Evolutionary conservation across 2,329 filamentous ascomycete genomes (phyloP), one percentile per base, ranked within the genome.

Genomic region (Colletotrichum simmondsii): DNA sequence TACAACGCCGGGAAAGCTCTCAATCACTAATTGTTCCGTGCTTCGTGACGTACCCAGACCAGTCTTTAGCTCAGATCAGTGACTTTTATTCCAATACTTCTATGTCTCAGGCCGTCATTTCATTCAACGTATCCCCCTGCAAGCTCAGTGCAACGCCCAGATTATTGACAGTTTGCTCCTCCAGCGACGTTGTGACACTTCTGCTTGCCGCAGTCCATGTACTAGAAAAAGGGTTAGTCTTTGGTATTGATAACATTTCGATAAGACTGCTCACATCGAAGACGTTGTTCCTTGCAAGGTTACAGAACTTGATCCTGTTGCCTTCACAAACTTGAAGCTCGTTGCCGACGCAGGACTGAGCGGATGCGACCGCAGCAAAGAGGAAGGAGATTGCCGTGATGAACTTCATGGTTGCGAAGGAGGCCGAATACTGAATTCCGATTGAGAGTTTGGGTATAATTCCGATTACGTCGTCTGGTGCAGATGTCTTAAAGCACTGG

Each of bases 271-370:
- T 65, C 16, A 58, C 66, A 52, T 69, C 60, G 16, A 69, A 65
- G 3, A 69, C 37, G 11, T 69, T 65, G 12, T 69, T 58, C 22
- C 26, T 65, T 12, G 60, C 66, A 1, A 69, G 26, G 26, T 69
- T 69, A 35, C 60, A 69, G 60, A 69, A 52, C 35, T 64, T 64
- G 26, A 69, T 65, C 10, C 22, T 46, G 35, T 69, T 69, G 58
- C 66, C 66, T 16, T 53, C 19, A n/a, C 66, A 69, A 26, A 49
- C 26, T 26, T 69, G 52, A 3, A 58, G n/a, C n/a, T 37, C 37
- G 14, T 30, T 58, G 14, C 52, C 52, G 3, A n/a, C 22, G 26
- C 66, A 69, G 22, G 37, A 58, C 14, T 65, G 37, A 24, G 57
- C 65, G 19, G 57, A 68, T 0, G 30, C 57, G 5, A 28, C 57